These are phyloP conservation scores for Rhodomyrtus psidioides DNA, from an alignment of 441 rosid species.

Conservation along the genomic window DNA sequence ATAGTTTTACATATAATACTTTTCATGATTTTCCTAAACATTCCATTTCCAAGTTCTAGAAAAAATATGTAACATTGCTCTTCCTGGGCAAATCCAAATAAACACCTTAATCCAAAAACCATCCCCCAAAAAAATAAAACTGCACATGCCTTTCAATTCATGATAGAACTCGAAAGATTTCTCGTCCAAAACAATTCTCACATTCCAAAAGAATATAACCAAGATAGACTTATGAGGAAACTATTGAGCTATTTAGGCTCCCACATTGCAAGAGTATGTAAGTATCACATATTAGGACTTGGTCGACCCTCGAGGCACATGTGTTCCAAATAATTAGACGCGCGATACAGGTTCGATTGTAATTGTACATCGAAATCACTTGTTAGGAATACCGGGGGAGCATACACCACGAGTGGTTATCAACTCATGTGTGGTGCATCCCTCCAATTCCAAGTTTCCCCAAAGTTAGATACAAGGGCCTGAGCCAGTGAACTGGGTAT, in stretches of 20 bases:
- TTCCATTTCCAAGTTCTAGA: not conserved
- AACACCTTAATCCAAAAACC: no score
- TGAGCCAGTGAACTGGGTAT: no score
- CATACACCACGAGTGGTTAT: no score
- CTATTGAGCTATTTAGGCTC: not conserved
- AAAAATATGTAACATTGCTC: not conserved
- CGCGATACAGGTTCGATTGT: not conserved
- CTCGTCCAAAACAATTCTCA: no score
- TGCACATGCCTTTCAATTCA: not conserved
- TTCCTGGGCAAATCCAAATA: not conserved
- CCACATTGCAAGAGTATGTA: not conserved
- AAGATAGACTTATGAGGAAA: no score
- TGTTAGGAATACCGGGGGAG: no score
- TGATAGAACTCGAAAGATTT: not conserved
- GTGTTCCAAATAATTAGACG: not conserved
- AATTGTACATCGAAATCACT: not conserved
- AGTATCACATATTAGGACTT: not conserved
- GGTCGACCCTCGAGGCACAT: not conserved
- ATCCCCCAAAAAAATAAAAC: no score
- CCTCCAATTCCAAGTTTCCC: no score
- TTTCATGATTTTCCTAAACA: not conserved
- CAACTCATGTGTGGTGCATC: no score
- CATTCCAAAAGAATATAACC: no score
- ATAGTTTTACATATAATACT: not conserved
- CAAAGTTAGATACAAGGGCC: no score